Evolutionary conservation across 805 yeast species (phyloP), one percentile per base, ranked within the genome.

Genomic region (Teunomyces tritomae): DNA sequence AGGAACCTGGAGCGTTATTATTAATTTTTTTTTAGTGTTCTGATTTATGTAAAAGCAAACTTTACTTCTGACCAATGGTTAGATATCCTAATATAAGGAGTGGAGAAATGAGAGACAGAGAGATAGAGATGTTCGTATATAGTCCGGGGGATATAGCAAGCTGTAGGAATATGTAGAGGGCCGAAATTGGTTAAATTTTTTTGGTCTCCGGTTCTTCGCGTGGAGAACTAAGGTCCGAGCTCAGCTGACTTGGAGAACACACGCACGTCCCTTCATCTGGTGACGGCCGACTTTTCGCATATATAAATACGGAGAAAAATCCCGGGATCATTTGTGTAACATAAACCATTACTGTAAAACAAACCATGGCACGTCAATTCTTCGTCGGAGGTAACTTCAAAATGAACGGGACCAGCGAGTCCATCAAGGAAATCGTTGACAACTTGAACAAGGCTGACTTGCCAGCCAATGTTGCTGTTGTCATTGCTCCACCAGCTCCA

Each of bases 301-400:
- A 44, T 45, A 45, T 43, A 34, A 45, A 50, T 28, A 35, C 42
- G 26, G 6, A 47, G 26, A 37, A 17, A 26, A 37, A n/a, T 9
- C 11, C 20, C 16, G 26, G 6, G 8, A n/a, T 13, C 29, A 26
- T 28, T 17, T 13, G 16, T 11, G 13, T 24, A 16, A 16, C 14
- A 10, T 28, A n/a, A 14, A 29, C 26, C 11, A 17, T 14, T 13
- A 43, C 41, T 8, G n/a, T 17, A 47, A 43, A 40, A 42, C 24
- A 28, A 45, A 71, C 44, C 56, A 73, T 73, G 96, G 84, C 96
- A 70, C 87, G 96, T 76, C 82, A 79, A 73, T 94, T 92, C 78
- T 91, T 94, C 73, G 96, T 94, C 67, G 99, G 99, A 63, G 99
- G 99, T 67, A 94, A 94, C 90, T 92, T 94, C 83, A 94, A 94